phyloP scores from a whole-genome alignment of 768 basidiomycete genomes.

The Stropharia rugosoannulata region DNA sequence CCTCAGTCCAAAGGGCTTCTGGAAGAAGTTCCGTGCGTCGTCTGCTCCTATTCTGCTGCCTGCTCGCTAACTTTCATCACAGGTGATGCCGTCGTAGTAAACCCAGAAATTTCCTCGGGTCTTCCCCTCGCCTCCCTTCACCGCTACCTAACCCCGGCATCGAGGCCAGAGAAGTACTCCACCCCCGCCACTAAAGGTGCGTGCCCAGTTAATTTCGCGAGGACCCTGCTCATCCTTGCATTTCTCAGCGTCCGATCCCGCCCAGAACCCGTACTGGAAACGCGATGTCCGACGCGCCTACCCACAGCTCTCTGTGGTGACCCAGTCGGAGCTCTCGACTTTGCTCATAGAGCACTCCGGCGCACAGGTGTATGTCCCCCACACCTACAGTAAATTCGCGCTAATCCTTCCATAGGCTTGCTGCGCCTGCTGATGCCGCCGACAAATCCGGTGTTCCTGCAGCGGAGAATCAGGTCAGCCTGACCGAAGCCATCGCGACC shows the following conservation, averaged over 20 bases:
- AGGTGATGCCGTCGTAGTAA: constrained; percentile 85
- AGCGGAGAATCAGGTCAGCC: constrained; percentile 47
- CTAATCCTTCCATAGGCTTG: constrained; percentile 39
- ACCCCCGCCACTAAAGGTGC: constrained; percentile 88
- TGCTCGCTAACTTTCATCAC: constrained; percentile 12
- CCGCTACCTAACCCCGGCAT: constrained; percentile 87
- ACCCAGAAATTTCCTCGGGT: constrained; percentile 90
- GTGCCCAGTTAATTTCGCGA: constrained; percentile 3
- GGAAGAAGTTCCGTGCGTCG: constrained; percentile 91
- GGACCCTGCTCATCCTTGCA: neutral
- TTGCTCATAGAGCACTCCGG: constrained; percentile 81
- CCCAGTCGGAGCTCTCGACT: constrained; percentile 77
- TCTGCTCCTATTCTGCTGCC: neutral
- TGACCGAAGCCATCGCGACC: constrained; percentile 71
- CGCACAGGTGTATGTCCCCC: constrained; percentile 55
- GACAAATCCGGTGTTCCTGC: constrained; percentile 46
- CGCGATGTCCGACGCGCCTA: constrained; percentile 91
- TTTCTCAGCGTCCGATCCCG: constrained; percentile 74
- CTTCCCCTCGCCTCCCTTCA: constrained; percentile 73
- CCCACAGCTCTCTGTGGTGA: constrained; percentile 88
- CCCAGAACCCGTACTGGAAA: constrained; percentile 94
- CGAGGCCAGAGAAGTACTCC: constrained; percentile 81
- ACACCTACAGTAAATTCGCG: neutral
- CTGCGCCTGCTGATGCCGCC: constrained; percentile 45
- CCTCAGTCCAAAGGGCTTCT: constrained; percentile 85